These are phyloP conservation scores for Macrophomina phaseolina DNA, from an alignment of 2,329 filamentous ascomycete species.

Conservation along the genomic window DNA sequence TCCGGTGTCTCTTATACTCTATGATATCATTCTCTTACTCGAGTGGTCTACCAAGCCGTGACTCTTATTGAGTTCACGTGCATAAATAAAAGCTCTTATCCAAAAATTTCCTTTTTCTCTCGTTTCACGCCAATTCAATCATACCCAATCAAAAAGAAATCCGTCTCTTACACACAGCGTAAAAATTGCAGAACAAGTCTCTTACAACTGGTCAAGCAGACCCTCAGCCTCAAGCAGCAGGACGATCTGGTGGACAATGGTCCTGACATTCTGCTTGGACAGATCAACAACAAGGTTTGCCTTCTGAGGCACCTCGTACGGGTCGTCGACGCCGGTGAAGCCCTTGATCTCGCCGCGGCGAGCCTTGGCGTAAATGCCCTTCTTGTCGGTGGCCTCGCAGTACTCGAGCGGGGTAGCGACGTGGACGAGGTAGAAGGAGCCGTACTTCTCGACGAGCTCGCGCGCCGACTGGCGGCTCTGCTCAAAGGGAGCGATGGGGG, in stretches of 20 bases:
- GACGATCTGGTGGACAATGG: constrained; percentile 95
- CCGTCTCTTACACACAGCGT: background rate
- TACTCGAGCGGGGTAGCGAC: constrained; percentile 91
- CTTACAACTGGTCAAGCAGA: constrained; percentile 71
- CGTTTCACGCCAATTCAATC: background rate
- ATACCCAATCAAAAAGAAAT: background rate
- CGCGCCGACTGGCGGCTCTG: constrained; percentile 75
- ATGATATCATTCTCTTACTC: no score
- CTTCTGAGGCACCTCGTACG: constrained; percentile 85
- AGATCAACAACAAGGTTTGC: constrained; percentile 84
- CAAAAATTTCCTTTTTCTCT: background rate
- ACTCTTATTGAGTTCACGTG: no score
- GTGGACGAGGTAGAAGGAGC: constrained; percentile 93
- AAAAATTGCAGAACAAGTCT: background rate
- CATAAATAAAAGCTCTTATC: no score
- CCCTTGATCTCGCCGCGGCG: constrained; percentile 92
- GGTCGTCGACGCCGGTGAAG: constrained; percentile 97
- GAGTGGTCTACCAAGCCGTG: no score
- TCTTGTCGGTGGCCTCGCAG: constrained; percentile 93
- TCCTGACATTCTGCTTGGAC: constrained; percentile 85
- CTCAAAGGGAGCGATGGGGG: constrained; percentile 94
- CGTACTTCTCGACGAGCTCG: constrained; percentile 84
- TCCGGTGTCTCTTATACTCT: no score
- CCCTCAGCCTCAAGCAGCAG: constrained; percentile 89
- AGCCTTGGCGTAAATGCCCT: constrained; percentile 85